phyloP scores from a whole-genome alignment of 495 filamentous ascomycete genomes.

The Daldinia childiae region DNA sequence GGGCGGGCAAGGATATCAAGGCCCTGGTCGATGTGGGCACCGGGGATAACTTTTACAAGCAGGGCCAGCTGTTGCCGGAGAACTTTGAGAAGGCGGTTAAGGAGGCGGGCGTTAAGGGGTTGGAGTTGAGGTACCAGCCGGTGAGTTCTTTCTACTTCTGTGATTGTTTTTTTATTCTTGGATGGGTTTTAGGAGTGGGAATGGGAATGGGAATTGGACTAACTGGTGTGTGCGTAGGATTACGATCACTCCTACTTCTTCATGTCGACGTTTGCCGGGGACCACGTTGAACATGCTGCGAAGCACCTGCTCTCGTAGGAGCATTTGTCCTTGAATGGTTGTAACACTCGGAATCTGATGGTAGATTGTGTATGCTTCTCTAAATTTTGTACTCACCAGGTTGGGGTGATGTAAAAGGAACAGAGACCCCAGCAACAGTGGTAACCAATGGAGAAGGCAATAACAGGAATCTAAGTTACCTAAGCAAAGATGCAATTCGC shows the following conservation, averaged over 20 bases:
- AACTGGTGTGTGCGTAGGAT: slow-evolving; percentile 55
- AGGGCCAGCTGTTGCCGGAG: slow-evolving; percentile 90
- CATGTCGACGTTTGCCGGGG: slow-evolving; percentile 86
- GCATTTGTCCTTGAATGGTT: background rate
- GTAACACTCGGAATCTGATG: background rate
- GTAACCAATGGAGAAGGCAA: slow-evolving; percentile 8
- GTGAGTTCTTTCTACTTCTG: slow-evolving; percentile 56
- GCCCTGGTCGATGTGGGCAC: slow-evolving; percentile 90
- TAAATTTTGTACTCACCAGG: background rate
- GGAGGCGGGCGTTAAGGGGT: slow-evolving; percentile 70
- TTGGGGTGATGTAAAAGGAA: background rate
- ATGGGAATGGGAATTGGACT: background rate
- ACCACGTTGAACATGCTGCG: slow-evolving; percentile 91
- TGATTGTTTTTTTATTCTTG: background rate
- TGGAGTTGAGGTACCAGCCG: slow-evolving; percentile 82
- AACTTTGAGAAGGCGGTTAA: slow-evolving; percentile 85
- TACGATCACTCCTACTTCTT: slow-evolving; percentile 99
- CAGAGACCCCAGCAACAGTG: background rate
- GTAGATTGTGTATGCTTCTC: background rate
- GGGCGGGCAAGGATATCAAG: slow-evolving; percentile 71
- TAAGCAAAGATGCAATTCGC: background rate
- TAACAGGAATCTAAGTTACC: background rate
- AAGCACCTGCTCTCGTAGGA: slow-evolving; percentile 67
- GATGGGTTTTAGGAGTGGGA: background rate
- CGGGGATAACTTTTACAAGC: slow-evolving; percentile 94